These are phyloP conservation scores for Ochromonas danica DNA, from an alignment of 108 stramenopile genomes.

Conservation along the genomic window DNA sequence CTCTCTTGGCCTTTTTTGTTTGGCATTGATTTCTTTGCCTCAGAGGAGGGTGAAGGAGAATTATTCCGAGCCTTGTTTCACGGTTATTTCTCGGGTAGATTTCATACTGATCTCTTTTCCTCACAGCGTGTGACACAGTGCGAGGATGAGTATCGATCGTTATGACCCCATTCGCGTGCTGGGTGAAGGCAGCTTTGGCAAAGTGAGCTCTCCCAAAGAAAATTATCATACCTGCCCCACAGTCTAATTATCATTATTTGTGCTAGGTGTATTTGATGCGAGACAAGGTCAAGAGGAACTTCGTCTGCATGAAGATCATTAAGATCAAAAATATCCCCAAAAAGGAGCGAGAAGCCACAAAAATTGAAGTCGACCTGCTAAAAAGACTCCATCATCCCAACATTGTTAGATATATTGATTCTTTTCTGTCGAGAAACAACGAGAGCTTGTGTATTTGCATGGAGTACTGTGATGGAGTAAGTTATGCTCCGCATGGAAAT, in stretches of 20 bases:
- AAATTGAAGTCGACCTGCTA: slow-evolving; percentile 58
- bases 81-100: too few species aligned
- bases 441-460: slow-evolving; percentile 56
- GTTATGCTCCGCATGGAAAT: background rate
- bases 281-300: slow-evolving; percentile 44
- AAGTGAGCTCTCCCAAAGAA: too few species aligned
- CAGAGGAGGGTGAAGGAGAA: too few species aligned
- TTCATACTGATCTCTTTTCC: too few species aligned
- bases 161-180: slow-evolving; percentile 61
- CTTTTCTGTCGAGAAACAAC: slow-evolving; percentile 41
- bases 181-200: slow-evolving; percentile 67
- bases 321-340: slow-evolving; percentile 57
- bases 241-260: background rate
- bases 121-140: too few species aligned
- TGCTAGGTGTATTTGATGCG: slow-evolving; percentile 57
- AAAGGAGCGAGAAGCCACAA: slow-evolving; percentile 57
- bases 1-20: too few species aligned
- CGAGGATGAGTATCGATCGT: slow-evolving; percentile 21
- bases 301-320: slow-evolving; percentile 57
- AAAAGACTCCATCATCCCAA: slow-evolving; percentile 59
- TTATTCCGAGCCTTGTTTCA: too few species aligned
- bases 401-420: slow-evolving; percentile 59
- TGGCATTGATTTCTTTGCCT: too few species aligned
- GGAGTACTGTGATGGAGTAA: slow-evolving; percentile 58
- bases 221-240: too few species aligned